These are phyloP conservation scores for Selenicereus undatus DNA, from an alignment of 148 eudicot species.

Conservation along the genomic window DNA sequence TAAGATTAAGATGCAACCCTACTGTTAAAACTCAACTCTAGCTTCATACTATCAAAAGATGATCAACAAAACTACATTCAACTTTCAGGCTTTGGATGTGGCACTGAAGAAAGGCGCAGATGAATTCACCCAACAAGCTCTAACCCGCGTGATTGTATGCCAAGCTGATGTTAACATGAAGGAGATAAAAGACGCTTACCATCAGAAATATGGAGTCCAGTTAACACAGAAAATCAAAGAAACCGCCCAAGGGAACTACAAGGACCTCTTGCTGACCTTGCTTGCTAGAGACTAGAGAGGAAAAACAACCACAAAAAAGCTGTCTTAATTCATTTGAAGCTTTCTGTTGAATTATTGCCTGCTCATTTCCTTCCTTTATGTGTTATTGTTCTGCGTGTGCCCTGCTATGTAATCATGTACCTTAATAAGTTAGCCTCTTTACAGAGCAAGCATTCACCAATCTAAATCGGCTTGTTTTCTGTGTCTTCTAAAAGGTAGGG, in stretches of 20 bases:
- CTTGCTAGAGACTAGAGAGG: constrained; percentile 35
- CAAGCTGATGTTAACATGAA: constrained; percentile 62
- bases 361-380: too few relatives aligned
- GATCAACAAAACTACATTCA: not conserved
- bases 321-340: too few relatives aligned
- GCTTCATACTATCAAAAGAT: not conserved
- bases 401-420: not conserved
- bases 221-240: constrained; percentile 44
- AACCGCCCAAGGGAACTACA: constrained; percentile 62
- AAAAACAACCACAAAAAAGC: too few relatives aligned
- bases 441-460: not conserved
- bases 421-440: not conserved
- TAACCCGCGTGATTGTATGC: constrained; percentile 61
- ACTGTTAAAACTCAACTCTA: not conserved
- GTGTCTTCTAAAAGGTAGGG: not conserved
- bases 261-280: constrained; percentile 65
- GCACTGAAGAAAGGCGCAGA: constrained; percentile 46
- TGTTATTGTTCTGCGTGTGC: not conserved
- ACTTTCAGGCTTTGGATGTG: constrained; percentile 48
- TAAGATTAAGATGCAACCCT: constrained; percentile 15
- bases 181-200: constrained; percentile 45
- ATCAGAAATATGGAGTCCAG: constrained; percentile 31
- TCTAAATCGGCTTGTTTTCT: not conserved
- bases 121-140: constrained; percentile 56
- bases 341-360: too few relatives aligned